Evolutionary conservation across 2,329 filamentous ascomycete species (phyloP), one percentile per base, ranked within the genome.

Genomic region (Alternaria conjuncta): DNA sequence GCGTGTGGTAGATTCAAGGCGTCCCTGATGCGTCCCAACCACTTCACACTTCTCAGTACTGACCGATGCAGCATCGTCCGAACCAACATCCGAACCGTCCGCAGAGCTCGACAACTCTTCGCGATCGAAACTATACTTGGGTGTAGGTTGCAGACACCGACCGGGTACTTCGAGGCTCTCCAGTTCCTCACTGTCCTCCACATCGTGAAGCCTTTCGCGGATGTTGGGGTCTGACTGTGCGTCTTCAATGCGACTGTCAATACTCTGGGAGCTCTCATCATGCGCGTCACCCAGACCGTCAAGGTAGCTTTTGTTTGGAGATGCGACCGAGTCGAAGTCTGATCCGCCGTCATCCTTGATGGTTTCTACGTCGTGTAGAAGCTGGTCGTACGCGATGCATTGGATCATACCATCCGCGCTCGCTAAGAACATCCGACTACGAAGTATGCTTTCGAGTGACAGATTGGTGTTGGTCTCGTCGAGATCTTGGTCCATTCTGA

Each of bases 121-220:
- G 9, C n/a, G 36, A 41, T 41, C 32, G 1, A 13, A 1, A 2
- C 11, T 2, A 30, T 13, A 6, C 28, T 13, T 30, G 11, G 1
- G 2, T 2, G 11, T 12, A 12, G 28, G 28, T 12, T 30, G 28
- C 5, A 30, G 12, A 41, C 4, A 41, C 32, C 4, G 2, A 4
- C 2, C 32, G 15, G 32, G 3, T 41, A 41, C 32, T 41, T 41
- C 32, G 15, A 1, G 1, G 1, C 15, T 1, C 32, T 41, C 32
- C 6, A 18, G 0, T 3, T 9, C 8, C 32, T 8, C 15, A 5
- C 2, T n/a, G 7, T 18, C 8, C 7, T n/a, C 8, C 8, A 10
- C 5, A n/a, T 41, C 13, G 4, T 18, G n/a, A 10, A 18, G n/a
- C n/a, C n/a, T 41, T 1, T 41, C 9, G 36, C 4, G 36, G n/a